phyloP scores from a whole-genome alignment of 2,329 filamentous ascomycete genomes.

The Aspergillus glaucus region DNA sequence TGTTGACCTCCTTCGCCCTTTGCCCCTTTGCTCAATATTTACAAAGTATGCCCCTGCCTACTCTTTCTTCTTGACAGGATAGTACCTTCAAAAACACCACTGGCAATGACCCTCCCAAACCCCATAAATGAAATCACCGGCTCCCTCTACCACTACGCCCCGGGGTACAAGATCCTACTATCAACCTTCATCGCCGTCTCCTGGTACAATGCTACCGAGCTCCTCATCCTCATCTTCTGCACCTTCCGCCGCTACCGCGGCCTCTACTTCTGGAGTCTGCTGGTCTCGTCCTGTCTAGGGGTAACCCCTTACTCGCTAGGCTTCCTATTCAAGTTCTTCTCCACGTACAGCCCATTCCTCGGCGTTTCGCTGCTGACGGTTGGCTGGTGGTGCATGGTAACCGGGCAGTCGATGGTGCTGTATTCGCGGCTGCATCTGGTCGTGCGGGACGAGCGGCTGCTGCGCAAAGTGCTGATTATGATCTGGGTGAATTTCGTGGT shows the following conservation, averaged over 20 bases:
- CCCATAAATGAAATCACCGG: constrained; percentile 26
- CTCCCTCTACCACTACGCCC: constrained; percentile 16
- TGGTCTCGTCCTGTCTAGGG: constrained; percentile 29
- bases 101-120: constrained; percentile 9
- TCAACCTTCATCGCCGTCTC: constrained; percentile 34
- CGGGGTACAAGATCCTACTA: constrained; percentile 18
- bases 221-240: constrained; percentile 33
- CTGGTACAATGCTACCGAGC: constrained; percentile 44
- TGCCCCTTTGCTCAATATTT: not conserved
- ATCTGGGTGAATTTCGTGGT: constrained; percentile 52
- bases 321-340: constrained; percentile 38
- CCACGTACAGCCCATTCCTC: constrained; percentile 21
- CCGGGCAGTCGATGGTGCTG: constrained; percentile 56
- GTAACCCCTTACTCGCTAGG: constrained; percentile 36
- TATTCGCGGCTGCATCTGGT: constrained; percentile 59
- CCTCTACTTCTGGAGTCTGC: constrained; percentile 40
- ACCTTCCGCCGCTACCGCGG: constrained; percentile 36
- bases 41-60: not conserved
- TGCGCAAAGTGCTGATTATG: constrained; percentile 50
- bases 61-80: not conserved
- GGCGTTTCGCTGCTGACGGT: constrained; percentile 43
- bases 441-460: constrained; percentile 43
- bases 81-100: not conserved
- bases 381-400: constrained; percentile 57
- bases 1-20: not conserved